Conservation (phyloP, 1,284 basidiomycete genomes). For the Paramarasmius palmivorus region DNA sequence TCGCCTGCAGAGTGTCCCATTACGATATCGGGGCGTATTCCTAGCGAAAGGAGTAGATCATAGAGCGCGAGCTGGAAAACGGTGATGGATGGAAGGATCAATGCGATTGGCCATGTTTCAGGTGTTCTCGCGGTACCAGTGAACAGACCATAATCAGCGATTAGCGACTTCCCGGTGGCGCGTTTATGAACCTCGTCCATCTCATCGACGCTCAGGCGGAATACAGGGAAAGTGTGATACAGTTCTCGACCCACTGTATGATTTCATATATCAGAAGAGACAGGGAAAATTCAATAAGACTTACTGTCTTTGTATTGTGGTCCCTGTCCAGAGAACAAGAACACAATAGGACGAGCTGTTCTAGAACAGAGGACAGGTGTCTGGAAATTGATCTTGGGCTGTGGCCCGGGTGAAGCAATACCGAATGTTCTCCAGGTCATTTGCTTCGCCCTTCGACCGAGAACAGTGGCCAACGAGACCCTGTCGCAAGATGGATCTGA, state of each 20-base stretch:
- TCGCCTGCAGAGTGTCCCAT: conserved; percentile 44
- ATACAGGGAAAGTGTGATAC: conserved; percentile 28
- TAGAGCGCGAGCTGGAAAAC: conserved; percentile 40
- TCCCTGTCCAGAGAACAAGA: too few species aligned
- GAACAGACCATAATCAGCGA: conserved; percentile 19
- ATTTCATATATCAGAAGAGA: background rate
- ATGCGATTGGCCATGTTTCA: conserved; percentile 31
- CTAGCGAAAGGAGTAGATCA: conserved; percentile 31
- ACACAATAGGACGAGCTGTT: too few species aligned
- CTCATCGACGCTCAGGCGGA: conserved; percentile 31
- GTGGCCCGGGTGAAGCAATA: background rate
- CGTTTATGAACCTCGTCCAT: conserved; percentile 28
- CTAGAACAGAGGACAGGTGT: too few species aligned
- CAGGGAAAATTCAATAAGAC: background rate
- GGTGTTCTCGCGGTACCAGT: conserved; percentile 14
- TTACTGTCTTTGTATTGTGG: too few species aligned
- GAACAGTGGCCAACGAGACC: too few species aligned
- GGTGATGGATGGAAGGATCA: conserved; percentile 31
- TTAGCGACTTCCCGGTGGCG: conserved; percentile 28
- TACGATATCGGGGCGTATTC: conserved; percentile 32
- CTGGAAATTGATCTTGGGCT: background rate
- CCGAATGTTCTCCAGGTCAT: background rate
- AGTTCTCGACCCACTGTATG: conserved; percentile 35
- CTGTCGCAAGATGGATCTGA: too few species aligned
- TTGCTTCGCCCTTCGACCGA: too few species aligned